A percentile compares a stretch with the other conserved stretches of the same genome.
Evolutionary conservation across 352 stramenopile genomes (phyloP).

Genomic region (Chrysophaeum taylorii): DNA sequence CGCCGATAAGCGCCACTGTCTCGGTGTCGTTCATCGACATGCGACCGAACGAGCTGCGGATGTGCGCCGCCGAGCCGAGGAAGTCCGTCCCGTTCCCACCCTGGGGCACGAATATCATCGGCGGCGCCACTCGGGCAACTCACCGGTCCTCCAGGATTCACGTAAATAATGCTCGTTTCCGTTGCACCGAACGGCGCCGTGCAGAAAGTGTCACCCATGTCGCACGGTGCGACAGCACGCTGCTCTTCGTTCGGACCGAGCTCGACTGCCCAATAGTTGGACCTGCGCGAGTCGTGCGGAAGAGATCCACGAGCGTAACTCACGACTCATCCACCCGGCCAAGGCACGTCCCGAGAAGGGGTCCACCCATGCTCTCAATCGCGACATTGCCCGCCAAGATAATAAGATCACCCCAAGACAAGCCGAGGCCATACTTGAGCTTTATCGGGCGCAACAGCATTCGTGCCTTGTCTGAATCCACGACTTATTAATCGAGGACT

Average conservation of each 20-base stretch:
- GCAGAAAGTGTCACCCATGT: slow-evolving; percentile 17
- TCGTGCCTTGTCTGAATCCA: slow-evolving; percentile 44
- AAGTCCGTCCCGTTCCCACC: slow-evolving; percentile 39
- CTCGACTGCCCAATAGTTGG: slow-evolving; percentile 48
- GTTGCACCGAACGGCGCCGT: slow-evolving; percentile 41
- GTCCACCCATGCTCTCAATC: slow-evolving; percentile 45
- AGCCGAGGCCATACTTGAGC: slow-evolving; percentile 45
- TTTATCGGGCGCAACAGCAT: slow-evolving; percentile 50
- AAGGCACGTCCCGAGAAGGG: slow-evolving; percentile 38
- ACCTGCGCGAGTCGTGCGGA: slow-evolving; percentile 38
- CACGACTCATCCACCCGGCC: slow-evolving; percentile 43
- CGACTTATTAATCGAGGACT: no score
- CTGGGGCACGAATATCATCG: slow-evolving; percentile 17
- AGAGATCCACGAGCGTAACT: no score
- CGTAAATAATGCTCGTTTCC: slow-evolving; percentile 51
- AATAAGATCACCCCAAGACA: slow-evolving; percentile 50
- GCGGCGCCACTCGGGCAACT: neutral
- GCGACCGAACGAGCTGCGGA: slow-evolving; percentile 44
- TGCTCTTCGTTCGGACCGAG: slow-evolving; percentile 37
- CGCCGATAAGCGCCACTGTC: slow-evolving; percentile 49
- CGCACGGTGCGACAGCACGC: slow-evolving; percentile 23
- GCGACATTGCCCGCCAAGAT: slow-evolving; percentile 49
- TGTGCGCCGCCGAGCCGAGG: slow-evolving; percentile 37
- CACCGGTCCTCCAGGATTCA: slow-evolving; percentile 36
- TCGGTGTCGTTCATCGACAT: slow-evolving; percentile 54